Evolutionary conservation across 768 basidiomycete species (phyloP), one percentile per base, ranked within the genome.

Genomic region (Leucocoprinus leucothites): DNA sequence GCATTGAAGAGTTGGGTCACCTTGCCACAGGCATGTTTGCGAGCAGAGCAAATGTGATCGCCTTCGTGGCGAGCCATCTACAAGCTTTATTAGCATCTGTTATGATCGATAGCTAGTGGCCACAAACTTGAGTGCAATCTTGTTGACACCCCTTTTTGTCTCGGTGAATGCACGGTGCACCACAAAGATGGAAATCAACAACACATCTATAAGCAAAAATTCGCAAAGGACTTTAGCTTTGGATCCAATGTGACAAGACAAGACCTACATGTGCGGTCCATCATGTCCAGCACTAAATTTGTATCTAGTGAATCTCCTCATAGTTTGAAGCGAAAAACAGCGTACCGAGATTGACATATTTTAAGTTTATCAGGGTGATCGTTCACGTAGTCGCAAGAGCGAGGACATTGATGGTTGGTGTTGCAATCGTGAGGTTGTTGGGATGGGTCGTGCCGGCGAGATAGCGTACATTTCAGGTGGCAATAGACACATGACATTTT

Each of bases 231-330:
- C 52, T 3, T 2, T 21, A 16, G 41, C 45, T 9, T 5, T 44
- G 45, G 26, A 45, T 22, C 18, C 48, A 26, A 49, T 26, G 3
- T 24, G 38, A 11, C 11, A 38, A n/a, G 14, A n/a, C 7, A n/a
- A 38, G 9, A 61, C 77, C 48, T 63, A 84, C 84, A 82, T 72
- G 58, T 85, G 84, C 9, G 67, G 70, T 13, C 80, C 82, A 19
- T 74, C 64, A 57, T 86, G 84, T 0, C 84, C 85, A 26, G 82
- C 83, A n/a, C 83, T 85, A n/a, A 2, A 51, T 31, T n/a, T 51
- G 46, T 13, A 50, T 14, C 16, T 25, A 26, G 24, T 3, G 9
- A 16, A 13, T 22, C 19, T 40, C 36, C 19, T 43, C 25, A 9
- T 13, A 19, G 28, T 4, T n/a, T 9, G 38, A 1, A 28, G 26